Evolutionary conservation across 2,329 filamentous ascomycete genomes (phyloP).

Genomic region (Ophiosphaerella korrae): DNA sequence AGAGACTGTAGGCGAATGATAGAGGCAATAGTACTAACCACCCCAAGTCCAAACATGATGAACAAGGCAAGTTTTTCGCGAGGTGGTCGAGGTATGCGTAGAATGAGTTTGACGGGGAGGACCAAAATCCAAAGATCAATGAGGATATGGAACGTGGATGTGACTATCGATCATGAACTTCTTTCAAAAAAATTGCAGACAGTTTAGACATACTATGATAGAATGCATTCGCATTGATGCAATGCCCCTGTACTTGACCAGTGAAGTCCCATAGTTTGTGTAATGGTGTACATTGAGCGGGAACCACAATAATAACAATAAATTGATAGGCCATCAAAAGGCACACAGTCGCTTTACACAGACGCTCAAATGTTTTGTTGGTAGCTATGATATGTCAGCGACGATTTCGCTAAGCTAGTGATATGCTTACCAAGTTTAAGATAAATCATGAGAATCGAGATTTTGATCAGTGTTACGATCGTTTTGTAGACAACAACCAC

Average conservation of each 20-base stretch:
- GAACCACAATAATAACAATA: conserved; percentile 29
- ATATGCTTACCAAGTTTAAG: conserved; percentile 32
- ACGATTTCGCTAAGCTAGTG: neutral
- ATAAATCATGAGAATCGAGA: conserved; percentile 42
- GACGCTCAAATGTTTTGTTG: conserved; percentile 22
- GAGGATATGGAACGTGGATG: conserved; percentile 79
- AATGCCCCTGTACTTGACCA: conserved; percentile 28
- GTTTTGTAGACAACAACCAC: conserved; percentile 29
- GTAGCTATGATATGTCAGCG: conserved; percentile 20
- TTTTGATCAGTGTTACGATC: conserved; percentile 33
- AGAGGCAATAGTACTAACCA: conserved; percentile 89
- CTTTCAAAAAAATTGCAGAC: too few relatives aligned
- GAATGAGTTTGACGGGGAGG: conserved; percentile 82
- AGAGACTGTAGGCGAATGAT: conserved; percentile 59
- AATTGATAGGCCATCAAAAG: conserved; percentile 21
- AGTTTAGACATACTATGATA: conserved; percentile 28
- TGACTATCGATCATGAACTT: conserved; percentile 19
- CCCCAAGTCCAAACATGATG: conserved; percentile 79
- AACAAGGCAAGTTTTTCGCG: conserved; percentile 85
- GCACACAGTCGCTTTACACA: conserved; percentile 32
- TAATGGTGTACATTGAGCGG: conserved; percentile 35
- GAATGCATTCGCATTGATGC: conserved; percentile 36
- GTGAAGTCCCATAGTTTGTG: conserved; percentile 38
- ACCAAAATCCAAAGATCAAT: conserved; percentile 85
- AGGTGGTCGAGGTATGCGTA: conserved; percentile 76